Evolutionary conservation across 228 moss, liverwort and hornwort species (phyloP), one percentile per base, ranked within the genome.

Genomic region (Sphagnum magellanicum): DNA sequence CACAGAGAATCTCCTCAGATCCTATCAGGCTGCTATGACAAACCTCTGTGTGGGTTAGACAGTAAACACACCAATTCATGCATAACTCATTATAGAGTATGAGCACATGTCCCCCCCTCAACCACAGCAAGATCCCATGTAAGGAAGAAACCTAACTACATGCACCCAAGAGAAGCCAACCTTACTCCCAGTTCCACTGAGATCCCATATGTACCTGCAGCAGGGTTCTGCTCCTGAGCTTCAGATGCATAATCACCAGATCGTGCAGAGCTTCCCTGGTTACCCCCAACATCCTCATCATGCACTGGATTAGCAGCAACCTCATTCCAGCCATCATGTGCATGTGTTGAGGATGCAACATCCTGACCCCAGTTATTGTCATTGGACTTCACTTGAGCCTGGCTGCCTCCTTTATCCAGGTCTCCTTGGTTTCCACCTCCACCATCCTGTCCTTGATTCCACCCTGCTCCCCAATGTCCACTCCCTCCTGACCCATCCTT

Each of bases 401-500:
- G 16, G 66, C 66, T n/a, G 8, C 47, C 59, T 67, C 61, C 65
- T 69, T 72, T 77, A 53, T 32, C 16, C 64, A 64, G 65, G 10
- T 16, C 57, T 17, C 50, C 59, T 49, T 70, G 32, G 64, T 73
- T 65, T 63, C 59, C 49, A 51, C 51, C 49, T 8, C 70, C 67
- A n/a, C 63, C 51, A 48, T 70, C 77, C 50, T 65, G 67, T 14
- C 9, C 12, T 12, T 70, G 65, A 73, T 60, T 14, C n/a, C 52
- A 60, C 51, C 62, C 61, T 52, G 69, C 70, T 59, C 64, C 89
- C 83, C 86, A 82, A 64, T 12, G 12, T 8, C 68, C 78, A 71
- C 65, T 71, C 51, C 76, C 82, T 77, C 78, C 67, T 8, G 76
- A 17, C 60, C 79, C 50, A 63, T 80, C 75, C 66, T 86, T 79